Conservation (phyloP, 345 rosid genomes). For the Salix suchowensis region DNA sequence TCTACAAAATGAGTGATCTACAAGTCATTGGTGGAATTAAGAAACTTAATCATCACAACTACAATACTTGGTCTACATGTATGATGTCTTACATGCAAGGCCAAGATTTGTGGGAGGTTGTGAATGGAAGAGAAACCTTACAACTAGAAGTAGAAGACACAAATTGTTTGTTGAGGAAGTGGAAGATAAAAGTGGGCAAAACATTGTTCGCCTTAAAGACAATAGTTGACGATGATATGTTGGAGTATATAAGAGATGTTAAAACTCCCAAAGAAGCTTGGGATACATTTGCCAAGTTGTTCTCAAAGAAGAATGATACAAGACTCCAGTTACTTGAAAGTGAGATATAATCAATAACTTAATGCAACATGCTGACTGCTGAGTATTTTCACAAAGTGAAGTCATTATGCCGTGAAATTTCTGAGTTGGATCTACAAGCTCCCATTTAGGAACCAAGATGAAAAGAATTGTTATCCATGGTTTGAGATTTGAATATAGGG, state of each 20-base stretch:
- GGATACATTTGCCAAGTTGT: background rate
- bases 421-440: background rate
- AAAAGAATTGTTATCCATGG: conserved; percentile 1
- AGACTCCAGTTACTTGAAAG: background rate
- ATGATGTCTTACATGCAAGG: no score
- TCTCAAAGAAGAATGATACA: background rate
- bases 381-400: conserved; percentile 2
- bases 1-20: background rate
- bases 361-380: background rate
- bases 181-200: background rate
- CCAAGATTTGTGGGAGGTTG: no score
- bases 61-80: no score
- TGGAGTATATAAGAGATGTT: background rate
- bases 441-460: background rate
- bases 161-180: background rate
- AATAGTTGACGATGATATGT: background rate
- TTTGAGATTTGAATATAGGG: background rate
- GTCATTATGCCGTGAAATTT: background rate
- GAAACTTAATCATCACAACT: background rate
- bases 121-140: background rate
- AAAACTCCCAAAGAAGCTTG: background rate
- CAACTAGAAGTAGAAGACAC: background rate
- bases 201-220: background rate
- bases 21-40: background rate
- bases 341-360: background rate